Evolutionary conservation across 108 stramenopile species (phyloP).

Genomic region (Asterionellopsis glacialis): DNA sequence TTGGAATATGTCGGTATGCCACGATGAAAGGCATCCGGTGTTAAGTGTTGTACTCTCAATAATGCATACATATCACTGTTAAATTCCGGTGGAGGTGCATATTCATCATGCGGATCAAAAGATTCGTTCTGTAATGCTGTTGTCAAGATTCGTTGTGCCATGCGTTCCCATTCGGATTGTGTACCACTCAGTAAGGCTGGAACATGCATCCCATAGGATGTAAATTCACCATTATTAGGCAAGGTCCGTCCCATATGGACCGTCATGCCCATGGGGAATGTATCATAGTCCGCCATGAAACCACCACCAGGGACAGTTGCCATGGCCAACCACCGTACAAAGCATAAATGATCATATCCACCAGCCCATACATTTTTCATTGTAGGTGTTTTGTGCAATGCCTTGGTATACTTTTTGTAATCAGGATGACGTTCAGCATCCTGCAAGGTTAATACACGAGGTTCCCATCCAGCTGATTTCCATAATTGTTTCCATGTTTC

Average conservation of each 20-base stretch:
- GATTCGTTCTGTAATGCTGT: not conserved
- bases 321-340: constrained; percentile 11
- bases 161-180: not conserved
- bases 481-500: constrained; percentile 15
- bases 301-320: constrained; percentile 18
- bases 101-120: not conserved
- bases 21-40: not conserved
- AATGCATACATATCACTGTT: not conserved
- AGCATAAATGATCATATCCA: constrained; percentile 1
- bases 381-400: too few species aligned
- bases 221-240: constrained; percentile 4
- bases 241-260: not conserved
- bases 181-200: not conserved
- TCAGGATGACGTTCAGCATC: constrained; percentile 3
- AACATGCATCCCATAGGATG: not conserved
- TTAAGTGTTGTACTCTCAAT: not conserved
- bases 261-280: constrained; percentile 4
- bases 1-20: too few species aligned
- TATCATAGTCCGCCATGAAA: constrained; percentile 17
- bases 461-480: constrained; percentile 16
- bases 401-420: constrained; percentile 2
- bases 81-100: not conserved
- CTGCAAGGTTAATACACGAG: constrained; percentile 5
- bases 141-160: not conserved
- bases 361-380: too few species aligned